A percentile compares a stretch with the other conserved stretches of the same genome.
phyloP scores from a whole-genome alignment of 176 grass and related monocot species.

The Oryza meridionalis region DNA sequence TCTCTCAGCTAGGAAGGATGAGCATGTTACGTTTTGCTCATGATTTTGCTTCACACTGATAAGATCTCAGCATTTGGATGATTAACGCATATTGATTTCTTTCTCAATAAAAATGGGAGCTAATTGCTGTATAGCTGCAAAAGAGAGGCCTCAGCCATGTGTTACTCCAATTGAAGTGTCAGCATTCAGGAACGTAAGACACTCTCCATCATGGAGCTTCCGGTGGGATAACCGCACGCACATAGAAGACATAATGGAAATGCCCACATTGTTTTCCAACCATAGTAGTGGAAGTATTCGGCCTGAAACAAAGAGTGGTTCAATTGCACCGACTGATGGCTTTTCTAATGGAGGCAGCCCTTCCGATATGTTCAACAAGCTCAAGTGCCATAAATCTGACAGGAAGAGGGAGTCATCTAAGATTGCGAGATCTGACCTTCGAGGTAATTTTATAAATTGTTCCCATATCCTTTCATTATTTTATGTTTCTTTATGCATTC shows the following conservation, averaged over 20 bases:
- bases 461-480: not conserved
- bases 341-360: conserved; percentile 57
- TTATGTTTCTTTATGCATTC: conserved; percentile 14
- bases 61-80: conserved; percentile 8
- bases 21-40: not conserved
- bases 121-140: conserved; percentile 80
- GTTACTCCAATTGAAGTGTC: conserved; percentile 61
- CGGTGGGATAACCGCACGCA: conserved; percentile 93
- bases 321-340: conserved; percentile 52
- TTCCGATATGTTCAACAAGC: conserved; percentile 45
- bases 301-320: conserved; percentile 61
- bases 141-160: conserved; percentile 63
- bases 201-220: conserved; percentile 84
- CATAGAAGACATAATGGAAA: conserved; percentile 83
- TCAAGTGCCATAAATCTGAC: conserved; percentile 56
- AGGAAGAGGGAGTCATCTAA: conserved; percentile 48
- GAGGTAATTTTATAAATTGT: conserved; percentile 41
- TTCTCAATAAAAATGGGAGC: conserved; percentile 68
- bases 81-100: conserved; percentile 40
- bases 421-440: conserved; percentile 38
- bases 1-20: conserved; percentile 7
- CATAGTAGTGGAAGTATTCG: conserved; percentile 60
- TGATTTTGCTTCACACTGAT: conserved; percentile 11
- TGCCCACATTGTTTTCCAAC: conserved; percentile 51
- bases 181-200: conserved; percentile 71